Conservation (phyloP, 805 yeast species). For the Ogataea sp. region DNA sequence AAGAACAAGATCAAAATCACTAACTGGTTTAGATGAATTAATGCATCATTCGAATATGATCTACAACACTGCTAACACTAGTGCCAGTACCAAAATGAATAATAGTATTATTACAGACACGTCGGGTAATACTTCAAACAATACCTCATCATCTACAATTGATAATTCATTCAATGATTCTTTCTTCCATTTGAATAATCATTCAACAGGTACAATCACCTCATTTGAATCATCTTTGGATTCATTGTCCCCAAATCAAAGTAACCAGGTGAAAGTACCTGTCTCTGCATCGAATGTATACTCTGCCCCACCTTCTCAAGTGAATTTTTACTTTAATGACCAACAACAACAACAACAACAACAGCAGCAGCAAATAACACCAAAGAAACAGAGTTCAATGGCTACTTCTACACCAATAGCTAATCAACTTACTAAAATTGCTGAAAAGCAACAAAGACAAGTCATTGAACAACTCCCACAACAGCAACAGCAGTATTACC, state of each 20-base stretch:
- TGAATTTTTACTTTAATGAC: constrained; percentile 10
- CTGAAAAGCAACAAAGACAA: not conserved
- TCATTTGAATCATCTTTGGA: too few species aligned
- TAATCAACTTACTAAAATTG: not conserved
- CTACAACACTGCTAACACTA: not conserved
- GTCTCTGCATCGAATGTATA: constrained; percentile 1
- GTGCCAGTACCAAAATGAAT: not conserved
- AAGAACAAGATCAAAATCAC: constrained; percentile 27
- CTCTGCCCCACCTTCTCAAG: constrained; percentile 18
- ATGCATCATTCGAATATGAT: not conserved
- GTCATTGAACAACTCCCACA: not conserved
- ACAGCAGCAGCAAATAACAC: not conserved
- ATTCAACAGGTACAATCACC: too few species aligned
- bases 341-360: constrained; percentile 1
- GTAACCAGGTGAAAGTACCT: too few species aligned
- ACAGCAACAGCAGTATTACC: constrained; percentile 5
- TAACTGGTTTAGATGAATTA: constrained; percentile 19
- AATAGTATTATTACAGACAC: too few species aligned
- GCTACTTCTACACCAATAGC: not conserved
- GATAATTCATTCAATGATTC: too few species aligned
- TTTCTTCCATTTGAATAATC: too few species aligned
- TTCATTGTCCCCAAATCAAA: too few species aligned
- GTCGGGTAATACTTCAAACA: not conserved
- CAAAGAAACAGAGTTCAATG: not conserved
- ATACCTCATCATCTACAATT: not conserved